Conservation (phyloP, 2,329 filamentous ascomycete species). For the Geosmithia flava region DNA sequence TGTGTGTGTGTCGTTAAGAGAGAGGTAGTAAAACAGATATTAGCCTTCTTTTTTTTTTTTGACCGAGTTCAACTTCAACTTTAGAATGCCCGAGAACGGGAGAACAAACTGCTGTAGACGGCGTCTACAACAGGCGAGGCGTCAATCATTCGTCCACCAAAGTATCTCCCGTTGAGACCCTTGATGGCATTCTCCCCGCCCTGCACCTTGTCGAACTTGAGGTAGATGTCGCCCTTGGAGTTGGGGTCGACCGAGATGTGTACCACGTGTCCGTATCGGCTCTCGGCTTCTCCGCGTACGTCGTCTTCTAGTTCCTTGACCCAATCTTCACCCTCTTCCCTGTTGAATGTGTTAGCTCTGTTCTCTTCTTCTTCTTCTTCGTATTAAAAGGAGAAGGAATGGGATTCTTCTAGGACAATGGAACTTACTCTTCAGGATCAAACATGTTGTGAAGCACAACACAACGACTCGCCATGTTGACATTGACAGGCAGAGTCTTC, state of each 20-base stretch:
- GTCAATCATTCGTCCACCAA: conserved; percentile 85
- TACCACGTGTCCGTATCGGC: conserved; percentile 93
- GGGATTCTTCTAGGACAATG: background rate
- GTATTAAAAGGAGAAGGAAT: too few relatives aligned
- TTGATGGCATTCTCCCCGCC: conserved; percentile 97
- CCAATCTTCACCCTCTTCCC: conserved; percentile 80
- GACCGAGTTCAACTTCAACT: too few relatives aligned
- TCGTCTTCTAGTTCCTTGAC: conserved; percentile 90
- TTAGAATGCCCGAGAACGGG: conserved; percentile 71
- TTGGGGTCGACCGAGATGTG: conserved; percentile 93
- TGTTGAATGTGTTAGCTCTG: conserved; percentile 28
- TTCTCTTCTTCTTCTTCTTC: background rate
- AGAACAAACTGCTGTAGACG: conserved; percentile 95
- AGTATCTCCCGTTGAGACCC: conserved; percentile 92
- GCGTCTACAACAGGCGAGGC: conserved; percentile 95
- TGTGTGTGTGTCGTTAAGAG: background rate
- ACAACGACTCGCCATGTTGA: conserved; percentile 87
- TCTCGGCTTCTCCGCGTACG: conserved; percentile 82
- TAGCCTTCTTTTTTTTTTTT: conserved; percentile 22
- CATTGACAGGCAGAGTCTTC: conserved; percentile 69
- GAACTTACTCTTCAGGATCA: conserved; percentile 73
- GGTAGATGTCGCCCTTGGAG: conserved; percentile 90
- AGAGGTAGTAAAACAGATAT: conserved; percentile 29
- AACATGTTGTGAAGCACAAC: conserved; percentile 95
- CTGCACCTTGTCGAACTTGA: conserved; percentile 94